These are phyloP conservation scores for Peronospora tabacina DNA, from an alignment of 352 stramenopile species.

Conservation along the genomic window DNA sequence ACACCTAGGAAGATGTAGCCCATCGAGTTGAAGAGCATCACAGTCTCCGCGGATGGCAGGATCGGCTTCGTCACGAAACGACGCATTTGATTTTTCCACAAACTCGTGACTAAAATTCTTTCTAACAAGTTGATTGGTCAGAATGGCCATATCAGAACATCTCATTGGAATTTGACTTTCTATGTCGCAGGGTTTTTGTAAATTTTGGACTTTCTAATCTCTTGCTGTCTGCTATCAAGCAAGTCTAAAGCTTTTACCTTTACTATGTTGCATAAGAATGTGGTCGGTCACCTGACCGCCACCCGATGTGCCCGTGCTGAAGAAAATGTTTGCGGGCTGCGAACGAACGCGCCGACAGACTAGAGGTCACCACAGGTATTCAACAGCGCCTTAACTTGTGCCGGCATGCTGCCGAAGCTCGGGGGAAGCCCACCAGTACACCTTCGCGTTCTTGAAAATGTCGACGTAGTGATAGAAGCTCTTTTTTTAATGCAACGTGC, in stretches of 20 bases:
- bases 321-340: slow-evolving; percentile 85
- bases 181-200: no score
- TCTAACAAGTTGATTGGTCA: no score
- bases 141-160: no score
- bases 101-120: no score
- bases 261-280: no score
- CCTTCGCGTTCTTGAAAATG: slow-evolving; percentile 69
- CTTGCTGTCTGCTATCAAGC: no score
- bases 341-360: slow-evolving; percentile 67
- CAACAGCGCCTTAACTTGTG: slow-evolving; percentile 89
- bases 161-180: no score
- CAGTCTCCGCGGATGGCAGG: slow-evolving; percentile 37
- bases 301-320: slow-evolving; percentile 65
- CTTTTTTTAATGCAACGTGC: slow-evolving; percentile 68
- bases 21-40: slow-evolving; percentile 52
- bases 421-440: slow-evolving; percentile 81
- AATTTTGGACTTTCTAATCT: no score
- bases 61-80: slow-evolving; percentile 26
- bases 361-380: slow-evolving; percentile 83
- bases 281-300: slow-evolving; percentile 89
- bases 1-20: slow-evolving; percentile 49
- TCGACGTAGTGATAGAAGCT: slow-evolving; percentile 54
- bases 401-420: slow-evolving; percentile 66
- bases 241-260: no score
- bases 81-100: not conserved